phyloP scores from a whole-genome alignment of 148 eudicot genomes.

The Mesembryanthemum crystallinum region DNA sequence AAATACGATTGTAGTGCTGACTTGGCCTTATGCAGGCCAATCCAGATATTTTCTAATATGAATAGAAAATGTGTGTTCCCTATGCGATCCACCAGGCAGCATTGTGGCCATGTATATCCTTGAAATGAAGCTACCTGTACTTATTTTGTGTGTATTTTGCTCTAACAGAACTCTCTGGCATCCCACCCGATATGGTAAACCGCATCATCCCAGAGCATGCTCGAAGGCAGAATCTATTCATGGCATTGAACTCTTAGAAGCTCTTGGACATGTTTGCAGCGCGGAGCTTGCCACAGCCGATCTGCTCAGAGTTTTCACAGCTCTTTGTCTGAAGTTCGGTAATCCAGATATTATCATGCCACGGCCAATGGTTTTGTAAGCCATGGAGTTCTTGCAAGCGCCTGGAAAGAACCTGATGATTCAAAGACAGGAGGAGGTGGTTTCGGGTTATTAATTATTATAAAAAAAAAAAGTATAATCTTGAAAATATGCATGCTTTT shows the following conservation, averaged over 20 bases:
- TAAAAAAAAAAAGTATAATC: not conserved
- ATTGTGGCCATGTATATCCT: not conserved
- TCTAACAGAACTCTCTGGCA: constrained; percentile 70
- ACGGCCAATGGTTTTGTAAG: not conserved
- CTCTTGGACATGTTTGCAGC: not conserved
- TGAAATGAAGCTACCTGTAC: not conserved
- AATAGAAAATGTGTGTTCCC: too few relatives aligned
- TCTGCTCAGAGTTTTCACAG: not conserved
- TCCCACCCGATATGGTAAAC: constrained; percentile 67
- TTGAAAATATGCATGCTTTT: not conserved
- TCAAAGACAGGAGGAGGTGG: not conserved
- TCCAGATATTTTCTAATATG: too few relatives aligned
- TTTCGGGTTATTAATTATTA: not conserved
- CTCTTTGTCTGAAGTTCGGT: constrained; percentile 12
- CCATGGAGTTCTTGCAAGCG: not conserved
- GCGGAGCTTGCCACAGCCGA: constrained; percentile 8
- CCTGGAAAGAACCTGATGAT: not conserved
- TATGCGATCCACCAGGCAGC: too few relatives aligned
- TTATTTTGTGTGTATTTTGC: not conserved
- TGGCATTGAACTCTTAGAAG: constrained; percentile 74
- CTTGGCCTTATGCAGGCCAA: too few relatives aligned
- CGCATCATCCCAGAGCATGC: constrained; percentile 98
- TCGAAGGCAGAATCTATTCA: constrained; percentile 85
- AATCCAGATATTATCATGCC: constrained; percentile 8
- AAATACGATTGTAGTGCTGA: too few relatives aligned